phyloP scores from a whole-genome alignment of 345 rosid species.

The Angophora floribunda region DNA sequence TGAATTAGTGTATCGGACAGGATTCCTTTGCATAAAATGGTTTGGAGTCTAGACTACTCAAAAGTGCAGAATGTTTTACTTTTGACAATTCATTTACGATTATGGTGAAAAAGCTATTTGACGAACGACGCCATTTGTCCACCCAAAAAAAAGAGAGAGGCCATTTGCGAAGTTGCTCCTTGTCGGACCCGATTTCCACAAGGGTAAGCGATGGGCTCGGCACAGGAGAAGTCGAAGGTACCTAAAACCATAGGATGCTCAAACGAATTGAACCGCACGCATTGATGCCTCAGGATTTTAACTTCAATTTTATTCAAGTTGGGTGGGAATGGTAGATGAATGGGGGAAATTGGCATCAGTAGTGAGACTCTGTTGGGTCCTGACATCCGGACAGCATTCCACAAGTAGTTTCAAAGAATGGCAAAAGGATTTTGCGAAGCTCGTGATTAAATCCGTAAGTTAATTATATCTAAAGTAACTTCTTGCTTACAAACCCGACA shows the following conservation, averaged over 20 bases:
- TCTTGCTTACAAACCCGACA: background rate
- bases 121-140: no score
- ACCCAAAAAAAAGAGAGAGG: no score
- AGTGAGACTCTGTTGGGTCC: background rate
- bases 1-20: conserved; percentile 4
- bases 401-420: conserved; percentile 54
- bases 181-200: conserved; percentile 15
- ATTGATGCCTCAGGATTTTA: background rate
- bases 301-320: background rate
- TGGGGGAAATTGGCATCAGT: conserved; percentile 2
- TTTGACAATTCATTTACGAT: background rate
- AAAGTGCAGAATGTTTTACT: background rate
- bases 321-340: conserved; percentile 13
- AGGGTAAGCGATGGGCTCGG: conserved; percentile 43
- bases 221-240: conserved; percentile 44
- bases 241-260: background rate
- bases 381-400: conserved; percentile 26
- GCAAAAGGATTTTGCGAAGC: conserved; percentile 37
- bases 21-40: conserved; percentile 27
- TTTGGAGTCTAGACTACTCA: background rate
- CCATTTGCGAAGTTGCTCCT: conserved; percentile 21
- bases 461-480: background rate
- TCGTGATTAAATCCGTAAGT: background rate
- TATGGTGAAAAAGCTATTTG: background rate
- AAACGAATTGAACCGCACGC: background rate